Evolutionary conservation across 78 protist species (phyloP), one percentile per base, ranked within the genome.

Genomic region (Dictyostelium intermedium): DNA sequence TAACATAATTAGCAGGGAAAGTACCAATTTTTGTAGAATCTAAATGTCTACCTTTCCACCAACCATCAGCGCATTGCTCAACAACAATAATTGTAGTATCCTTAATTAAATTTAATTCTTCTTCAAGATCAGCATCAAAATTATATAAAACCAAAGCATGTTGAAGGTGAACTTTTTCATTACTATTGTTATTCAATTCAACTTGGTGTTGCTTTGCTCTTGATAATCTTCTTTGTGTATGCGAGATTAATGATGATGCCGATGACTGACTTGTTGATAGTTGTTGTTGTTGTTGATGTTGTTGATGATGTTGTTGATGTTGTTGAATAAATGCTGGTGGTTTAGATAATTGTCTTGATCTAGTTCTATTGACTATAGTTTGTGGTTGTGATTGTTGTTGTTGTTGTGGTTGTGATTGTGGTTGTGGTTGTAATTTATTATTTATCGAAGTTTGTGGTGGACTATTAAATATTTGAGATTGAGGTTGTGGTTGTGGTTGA

Each of bases 41-140:
- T 23, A 86, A 23, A 27, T 41, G 72, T 25, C 80, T 63, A 43
- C 93, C 93, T 30, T 45, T 43, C 93, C 93, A 87, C 93, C 93
- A 87, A 63, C 93, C 93, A 63, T 87, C 93, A n/a, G 32, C 60
- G 5, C 74, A 47, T 66, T 87, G 93, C 3, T 87, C 93, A 27
- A 39, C 32, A 1, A 87, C 80, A 27, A 87, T 79, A 18, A 87
- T 87, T 7, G 69, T 20, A 10, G 70, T 18, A 53, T 79, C 93
- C 53, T 87, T 87, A 13, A 16, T 30, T 18, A 87, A 53, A 18
- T 32, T 25, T 34, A 87, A 32, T 32, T 87, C 93, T 14, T 87
- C 93, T 3, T 53, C 56, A 27, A 35, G 20, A 43, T 87, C 93
- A 3, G 93, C 93, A 45, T 87, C 93, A 43, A 37, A 87, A 61